Base-by-base conservation (phyloP, 441 rosid genomes). In the Populus hybrid region DNA sequence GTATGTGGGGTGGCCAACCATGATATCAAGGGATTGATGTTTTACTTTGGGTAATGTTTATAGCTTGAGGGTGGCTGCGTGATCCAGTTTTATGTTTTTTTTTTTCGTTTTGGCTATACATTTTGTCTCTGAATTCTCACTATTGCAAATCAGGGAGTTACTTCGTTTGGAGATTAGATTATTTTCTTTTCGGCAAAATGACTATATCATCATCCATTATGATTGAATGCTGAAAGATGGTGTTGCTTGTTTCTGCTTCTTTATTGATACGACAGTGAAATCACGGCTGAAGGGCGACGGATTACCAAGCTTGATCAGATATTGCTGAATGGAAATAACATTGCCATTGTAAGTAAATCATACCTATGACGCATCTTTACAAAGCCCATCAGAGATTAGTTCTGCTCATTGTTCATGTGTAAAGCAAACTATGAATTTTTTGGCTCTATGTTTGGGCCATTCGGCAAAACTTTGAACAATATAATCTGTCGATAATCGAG, bases 261-360 rank as follows among this genome's bases (percentile, higher is more conserved):
- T 14, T 50, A 0, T 80, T 57, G 63, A 6, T 70, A 12, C 79
- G 73, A 42, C 86, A 94, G 99, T 82, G 99, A 94, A 85, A 90
- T 95, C 80, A 91, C 99, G 34, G 77, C 97, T 32, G 99, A 95
- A 87, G 99, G 98, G 71, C 85, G 92, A 74, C 85, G 99, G 77
- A 89, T 95, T 35, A 94, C 99, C 40, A 95, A 95, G 93, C 99
- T 94, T 69, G 98, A 94, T 86, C 99, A 94, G 83, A 95, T 95
- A 80, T 83, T 95, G 74, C 97, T 95, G 74, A 95, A 95, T 11
- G 98, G 99, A 78, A 95, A 92, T 90, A 92, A 95, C 87, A 95
- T 93, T 72, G 98, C 98, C 66, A 92, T 93, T 78, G 97, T 93
- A 85, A 90, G 99, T 86, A 67, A 64, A 20, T 75, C 34, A 18